Conservation (phyloP, 257 asterid genomes). For the Nicotiana paniculata region DNA sequence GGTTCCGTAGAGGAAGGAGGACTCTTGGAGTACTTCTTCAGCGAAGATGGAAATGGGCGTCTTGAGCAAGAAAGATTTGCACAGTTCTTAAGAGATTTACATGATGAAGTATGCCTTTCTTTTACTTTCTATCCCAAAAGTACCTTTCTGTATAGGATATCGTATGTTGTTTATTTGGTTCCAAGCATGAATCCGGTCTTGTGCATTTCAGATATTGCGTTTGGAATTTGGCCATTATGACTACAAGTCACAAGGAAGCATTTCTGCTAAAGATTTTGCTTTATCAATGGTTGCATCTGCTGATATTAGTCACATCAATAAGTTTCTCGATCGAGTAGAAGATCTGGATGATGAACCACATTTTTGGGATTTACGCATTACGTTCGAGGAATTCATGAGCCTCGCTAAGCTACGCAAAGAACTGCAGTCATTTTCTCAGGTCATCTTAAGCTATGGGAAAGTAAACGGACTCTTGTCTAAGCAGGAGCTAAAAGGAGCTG, state of each 20-base stretch:
- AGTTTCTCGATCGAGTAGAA: constrained; percentile 71
- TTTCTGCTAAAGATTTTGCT: constrained; percentile 72
- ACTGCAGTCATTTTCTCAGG: constrained; percentile 60
- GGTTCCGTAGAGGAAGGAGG: constrained; percentile 79
- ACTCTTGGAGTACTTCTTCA: constrained; percentile 72
- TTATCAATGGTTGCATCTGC: constrained; percentile 84
- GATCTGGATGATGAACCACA: constrained; percentile 46
- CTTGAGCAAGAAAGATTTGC: constrained; percentile 66
- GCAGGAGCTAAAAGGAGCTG: constrained; percentile 73
- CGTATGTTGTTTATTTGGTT: background rate
- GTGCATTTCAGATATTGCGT: constrained; percentile 43
- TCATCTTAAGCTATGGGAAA: constrained; percentile 76
- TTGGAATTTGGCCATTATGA: constrained; percentile 84
- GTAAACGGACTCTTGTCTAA: constrained; percentile 65
- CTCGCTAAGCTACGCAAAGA: constrained; percentile 55
- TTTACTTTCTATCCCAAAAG: background rate
- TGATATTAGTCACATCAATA: constrained; percentile 70
- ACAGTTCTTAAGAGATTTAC: constrained; percentile 71
- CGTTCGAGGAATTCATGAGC: constrained; percentile 66
- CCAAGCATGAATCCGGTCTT: background rate
- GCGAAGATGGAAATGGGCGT: constrained; percentile 53
- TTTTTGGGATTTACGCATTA: constrained; percentile 44
- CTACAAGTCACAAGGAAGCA: constrained; percentile 62
- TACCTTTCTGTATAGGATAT: background rate
- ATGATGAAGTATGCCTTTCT: constrained; percentile 50